Base-by-base conservation (phyloP, 2,329 filamentous ascomycete species). In the Aspergillus costaricaensis region DNA sequence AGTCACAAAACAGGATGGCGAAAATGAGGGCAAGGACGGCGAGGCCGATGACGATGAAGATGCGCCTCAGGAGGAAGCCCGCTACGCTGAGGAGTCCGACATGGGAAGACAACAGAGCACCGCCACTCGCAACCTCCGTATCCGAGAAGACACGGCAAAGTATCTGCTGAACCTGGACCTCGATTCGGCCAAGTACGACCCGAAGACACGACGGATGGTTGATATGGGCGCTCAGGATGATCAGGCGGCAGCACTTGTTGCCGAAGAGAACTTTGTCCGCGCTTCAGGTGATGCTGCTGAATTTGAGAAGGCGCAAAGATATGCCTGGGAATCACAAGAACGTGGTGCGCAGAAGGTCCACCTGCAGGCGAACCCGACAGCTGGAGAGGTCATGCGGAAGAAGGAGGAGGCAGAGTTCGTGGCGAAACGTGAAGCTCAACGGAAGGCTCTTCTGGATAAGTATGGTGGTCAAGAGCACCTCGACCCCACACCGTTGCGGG, bases 181-280 rank as follows among this genome's bases (percentile, higher is more conserved):
- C 2, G 95, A 99, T 71, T 97, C 93, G 1, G 95, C 96, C 1
- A 96, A 96, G 76, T 99, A 99, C 78, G 94, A 99, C 72, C 95
- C 95, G 0, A 99, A 99, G 75, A 97, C 93, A 12, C 86, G 95
- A 69, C 89, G 91, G 8, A 91, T 99, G 83, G 90, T 96, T 21
- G 91, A 96, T 72, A 88, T 86, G 64, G 92, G 92, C 51, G 92
- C 90, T 6, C 91, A 88, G 32, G 86, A 86, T 21, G 92, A 96
- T 78, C 89, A 88, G 67, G 90, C 91, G 2, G 90, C 93, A 7
- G 87, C 89, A 30, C 78, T 96, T 5, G 94, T 95, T 58, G 93
- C 93, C 4, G 95, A 98, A 70, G 93, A 98, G 69, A 94, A 94
- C 49, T 98, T 96, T 75, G 86, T 96, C 79, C 87, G 89, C 47